Evolutionary conservation across 371 early-diverging fungal species (phyloP).

Genomic region (Mortierella polycephala): DNA sequence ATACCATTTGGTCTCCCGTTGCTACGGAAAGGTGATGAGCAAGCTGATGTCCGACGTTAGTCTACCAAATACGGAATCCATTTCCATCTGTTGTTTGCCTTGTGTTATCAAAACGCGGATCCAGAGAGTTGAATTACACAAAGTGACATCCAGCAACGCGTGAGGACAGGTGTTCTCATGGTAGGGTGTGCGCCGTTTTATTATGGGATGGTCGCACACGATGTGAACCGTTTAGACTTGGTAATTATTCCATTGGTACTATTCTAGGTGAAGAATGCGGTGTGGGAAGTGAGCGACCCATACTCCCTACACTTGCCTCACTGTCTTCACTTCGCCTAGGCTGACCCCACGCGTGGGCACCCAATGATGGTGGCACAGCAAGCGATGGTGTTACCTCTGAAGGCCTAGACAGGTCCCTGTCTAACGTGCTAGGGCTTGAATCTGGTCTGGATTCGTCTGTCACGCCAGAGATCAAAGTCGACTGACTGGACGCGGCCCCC

Average conservation of each 20-base stretch:
- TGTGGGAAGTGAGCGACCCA: constrained; percentile 43
- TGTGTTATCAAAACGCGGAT: no score
- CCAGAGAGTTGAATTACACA: no score
- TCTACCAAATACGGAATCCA: no score
- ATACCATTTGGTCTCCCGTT: no score
- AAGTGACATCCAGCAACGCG: no score
- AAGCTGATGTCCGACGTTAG: no score
- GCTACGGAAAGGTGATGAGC: no score
- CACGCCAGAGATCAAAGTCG: constrained; percentile 11
- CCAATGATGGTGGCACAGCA: constrained; percentile 5
- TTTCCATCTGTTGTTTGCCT: no score
- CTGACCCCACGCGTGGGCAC: background rate
- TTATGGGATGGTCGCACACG: no score
- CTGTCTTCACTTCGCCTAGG: constrained; percentile 22
- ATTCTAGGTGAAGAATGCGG: constrained; percentile 37
- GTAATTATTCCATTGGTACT: constrained; percentile 5
- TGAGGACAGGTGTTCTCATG: no score
- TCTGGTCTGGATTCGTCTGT: background rate
- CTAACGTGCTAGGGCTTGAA: background rate
- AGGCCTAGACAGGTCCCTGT: background rate
- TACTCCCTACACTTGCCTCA: constrained; percentile 33
- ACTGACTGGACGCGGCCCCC: constrained; percentile 21
- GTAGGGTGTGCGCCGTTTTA: no score
- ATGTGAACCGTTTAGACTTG: no score
- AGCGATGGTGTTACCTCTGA: constrained; percentile 1